Conservation (phyloP, 2,329 filamentous ascomycete species). For the Geoglossum cookeanum region DNA sequence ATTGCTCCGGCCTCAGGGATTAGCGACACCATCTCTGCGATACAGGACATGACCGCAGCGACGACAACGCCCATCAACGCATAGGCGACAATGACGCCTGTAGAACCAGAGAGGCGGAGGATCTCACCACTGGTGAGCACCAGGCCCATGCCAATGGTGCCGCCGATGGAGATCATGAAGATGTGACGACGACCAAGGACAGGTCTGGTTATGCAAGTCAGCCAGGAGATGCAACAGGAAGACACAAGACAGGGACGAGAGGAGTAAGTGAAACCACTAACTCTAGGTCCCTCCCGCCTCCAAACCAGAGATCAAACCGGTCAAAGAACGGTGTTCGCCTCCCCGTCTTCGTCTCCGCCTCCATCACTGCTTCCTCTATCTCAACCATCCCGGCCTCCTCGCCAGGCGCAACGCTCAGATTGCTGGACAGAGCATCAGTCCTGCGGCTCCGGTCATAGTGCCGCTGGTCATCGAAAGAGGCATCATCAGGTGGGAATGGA, state of each 20-base stretch:
- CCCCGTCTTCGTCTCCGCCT: no score
- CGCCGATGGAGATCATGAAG: neutral
- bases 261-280: neutral
- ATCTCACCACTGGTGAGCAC: neutral
- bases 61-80: conserved; percentile 23
- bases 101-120: conserved; percentile 18
- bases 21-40: conserved; percentile 24
- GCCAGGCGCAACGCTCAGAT: no score
- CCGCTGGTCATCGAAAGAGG: no score
- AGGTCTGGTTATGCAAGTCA: neutral
- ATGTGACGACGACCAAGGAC: neutral
- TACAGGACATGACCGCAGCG: conserved; percentile 22
- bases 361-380: no score
- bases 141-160: neutral
- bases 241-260: no score
- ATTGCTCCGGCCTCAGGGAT: conserved; percentile 19
- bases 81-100: conserved; percentile 25
- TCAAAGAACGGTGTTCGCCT: no score
- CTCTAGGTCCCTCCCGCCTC: neutral
- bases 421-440: no score
- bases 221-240: no score
- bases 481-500: no score
- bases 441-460: no score
- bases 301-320: no score
- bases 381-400: no score